Evolutionary conservation across 805 yeast genomes (phyloP), one percentile per base, ranked within the genome.

Genomic region (Diddensiella santjacobensis): DNA sequence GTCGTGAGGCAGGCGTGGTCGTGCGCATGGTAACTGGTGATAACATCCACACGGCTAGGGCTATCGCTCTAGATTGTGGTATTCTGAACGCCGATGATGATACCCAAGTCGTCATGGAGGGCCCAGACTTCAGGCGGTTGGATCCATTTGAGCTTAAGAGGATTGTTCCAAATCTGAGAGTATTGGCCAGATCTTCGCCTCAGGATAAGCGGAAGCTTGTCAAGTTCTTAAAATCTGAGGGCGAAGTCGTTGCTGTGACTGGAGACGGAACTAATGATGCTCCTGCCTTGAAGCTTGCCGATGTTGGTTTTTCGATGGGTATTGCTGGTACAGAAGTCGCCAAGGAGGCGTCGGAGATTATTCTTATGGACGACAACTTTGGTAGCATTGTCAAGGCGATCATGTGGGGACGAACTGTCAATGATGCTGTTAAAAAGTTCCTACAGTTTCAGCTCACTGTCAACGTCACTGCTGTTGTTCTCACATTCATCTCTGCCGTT

Each of bases 221-320:
- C 30, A 86, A 84, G 53, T 81, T 89, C 10, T 72, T 93, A 58
- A 82, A 84, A 60, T 72, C 75, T 31, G 74, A 81, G 62, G 95
- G 95, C 20, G 97, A 93, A 62, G 95, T 91, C 30, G 99, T 93
- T 43, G 99, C 99, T 1, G 98, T 91, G 30, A 93, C 99, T 33
- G 99, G 99, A 63, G 99, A 93, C 66, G 99, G 99, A 68, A 91
- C 98, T 5, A 93, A 93, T 66, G 99, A 93, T 74, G 99, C 98
- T 0, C 97, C 97, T 13, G 98, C 99, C 2, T 76, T 93, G 62
- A 88, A 91, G 62, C 74, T 90, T 50, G 99, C 99, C 0, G 98
- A 93, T 69, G 96, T 93, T 50, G 99, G 99, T 1, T 91, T 93
- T 63, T 87, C 98, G 2, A 93, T 93, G 99, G 99, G 99, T 56